Base-by-base conservation (phyloP, 1,284 basidiomycete genomes). In the Ustilago hordei region DNA sequence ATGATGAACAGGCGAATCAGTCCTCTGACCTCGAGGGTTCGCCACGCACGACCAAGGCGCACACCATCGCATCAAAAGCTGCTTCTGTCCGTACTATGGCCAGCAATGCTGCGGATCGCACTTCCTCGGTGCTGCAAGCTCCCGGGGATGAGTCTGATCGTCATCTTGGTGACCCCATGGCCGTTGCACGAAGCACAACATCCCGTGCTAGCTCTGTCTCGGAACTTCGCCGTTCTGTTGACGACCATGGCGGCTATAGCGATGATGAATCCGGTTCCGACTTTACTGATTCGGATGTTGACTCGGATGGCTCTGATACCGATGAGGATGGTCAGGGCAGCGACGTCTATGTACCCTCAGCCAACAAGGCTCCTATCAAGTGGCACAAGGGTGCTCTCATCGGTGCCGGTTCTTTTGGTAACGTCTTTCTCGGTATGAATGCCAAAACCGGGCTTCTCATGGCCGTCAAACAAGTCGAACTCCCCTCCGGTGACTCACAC, bases 361-460 rank as follows among this genome's bases (percentile, higher is more conserved):
- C 79, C 0, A 67, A 61, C 55, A 81, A 81, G 56, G 66, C 82
- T 87, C 93, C 91, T 13, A 93, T 93, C 86, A 97, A 98, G 87
- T 99, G 97, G 97, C 95, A 98, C 88, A 98, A 97, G 82, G 97
- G 97, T 58, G 96, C 96, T 3, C 90, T 99, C 73, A 98, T 99
- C 80, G 97, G 97, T 64, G 93, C 94, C 28, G 97, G 97, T 0
- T 85, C 83, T 9, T 85, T 85, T 41, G 84, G 84, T 39, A 85
- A 86, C 41, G 86, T 87, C 8, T 86, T 94, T 87, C 91, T 99
- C 15, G 97, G 95, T 39, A 98, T 99, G 95, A 95, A 98, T 87
- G 94, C 95, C 1, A 90, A 92, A 41, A 94, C 91, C 55, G 97
- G 97, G 35, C 89, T 95, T 12, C 89, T 99, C 69, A 99, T 99